These are phyloP conservation scores for Mycena crocata DNA, from an alignment of 768 basidiomycete species.

Conservation along the genomic window DNA sequence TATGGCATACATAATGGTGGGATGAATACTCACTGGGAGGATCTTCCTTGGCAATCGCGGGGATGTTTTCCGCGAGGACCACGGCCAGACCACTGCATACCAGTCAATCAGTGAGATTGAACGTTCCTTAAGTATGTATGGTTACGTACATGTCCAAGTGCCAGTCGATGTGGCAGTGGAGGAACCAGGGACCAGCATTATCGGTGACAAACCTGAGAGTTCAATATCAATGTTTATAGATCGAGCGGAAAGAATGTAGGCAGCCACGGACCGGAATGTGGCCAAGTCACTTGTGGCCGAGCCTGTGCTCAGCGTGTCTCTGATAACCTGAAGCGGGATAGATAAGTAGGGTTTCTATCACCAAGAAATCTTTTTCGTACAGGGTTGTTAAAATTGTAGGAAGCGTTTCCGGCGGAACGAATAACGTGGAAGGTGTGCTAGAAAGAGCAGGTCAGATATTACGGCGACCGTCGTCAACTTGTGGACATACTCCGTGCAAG, in stretches of 20 bases:
- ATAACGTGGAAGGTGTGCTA: slow-evolving; percentile 47
- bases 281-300: not conserved
- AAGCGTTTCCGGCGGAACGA: slow-evolving; percentile 40
- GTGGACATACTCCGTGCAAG: slow-evolving; percentile 8
- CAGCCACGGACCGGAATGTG: slow-evolving; percentile 16
- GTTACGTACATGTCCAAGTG: slow-evolving; percentile 45
- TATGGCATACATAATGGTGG: not conserved
- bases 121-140: not conserved
- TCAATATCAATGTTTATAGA: not conserved
- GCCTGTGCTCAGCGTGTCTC: slow-evolving; percentile 19
- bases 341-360: not conserved
- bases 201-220: slow-evolving; percentile 57
- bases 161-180: slow-evolving; percentile 54
- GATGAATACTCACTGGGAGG: slow-evolving; percentile 6
- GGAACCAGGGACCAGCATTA: slow-evolving; percentile 68
- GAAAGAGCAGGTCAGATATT: not conserved
- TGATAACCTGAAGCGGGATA: slow-evolving; percentile 3
- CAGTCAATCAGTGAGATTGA: not conserved
- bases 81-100: slow-evolving; percentile 33
- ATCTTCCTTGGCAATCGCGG: not conserved
- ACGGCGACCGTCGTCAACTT: not conserved
- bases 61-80: slow-evolving; percentile 35
- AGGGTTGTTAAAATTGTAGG: slow-evolving; percentile 27
- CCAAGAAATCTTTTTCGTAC: not conserved
- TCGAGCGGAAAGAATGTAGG: too few relatives aligned